A percentile compares a stretch with the other conserved stretches of the same genome.
Conservation (phyloP, 805 yeast genomes). For the Dipodascus albidus region DNA sequence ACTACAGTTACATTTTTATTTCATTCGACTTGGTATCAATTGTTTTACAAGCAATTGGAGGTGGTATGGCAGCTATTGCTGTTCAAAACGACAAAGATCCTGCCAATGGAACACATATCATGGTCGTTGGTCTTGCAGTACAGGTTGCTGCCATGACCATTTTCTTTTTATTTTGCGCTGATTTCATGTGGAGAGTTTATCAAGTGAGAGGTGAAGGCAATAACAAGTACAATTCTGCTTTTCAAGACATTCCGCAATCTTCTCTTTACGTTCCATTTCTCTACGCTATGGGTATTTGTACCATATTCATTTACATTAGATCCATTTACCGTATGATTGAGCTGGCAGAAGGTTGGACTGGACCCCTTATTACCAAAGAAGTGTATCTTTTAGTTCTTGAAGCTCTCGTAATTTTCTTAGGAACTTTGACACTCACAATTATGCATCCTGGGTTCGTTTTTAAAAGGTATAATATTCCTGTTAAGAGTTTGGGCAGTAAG, state of each 20-base stretch:
- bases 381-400: slow-evolving; percentile 48
- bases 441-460: slow-evolving; percentile 50
- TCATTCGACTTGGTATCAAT: slow-evolving; percentile 53
- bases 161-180: slow-evolving; percentile 40
- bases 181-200: slow-evolving; percentile 25
- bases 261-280: slow-evolving; percentile 6
- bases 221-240: slow-evolving; percentile 5
- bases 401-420: slow-evolving; percentile 47
- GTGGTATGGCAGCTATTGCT: slow-evolving; percentile 53
- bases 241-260: slow-evolving; percentile 6
- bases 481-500: background rate
- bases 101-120: slow-evolving; percentile 43
- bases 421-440: slow-evolving; percentile 35
- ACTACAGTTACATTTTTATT: slow-evolving; percentile 54
- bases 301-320: slow-evolving; percentile 25
- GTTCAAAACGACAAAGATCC: slow-evolving; percentile 25
- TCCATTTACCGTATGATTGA: slow-evolving; percentile 68
- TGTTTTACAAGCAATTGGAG: slow-evolving; percentile 64
- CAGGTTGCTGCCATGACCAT: slow-evolving; percentile 62
- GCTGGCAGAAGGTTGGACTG: slow-evolving; percentile 61
- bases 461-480: background rate
- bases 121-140: slow-evolving; percentile 69
- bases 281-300: slow-evolving; percentile 10
- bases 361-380: slow-evolving; percentile 52
- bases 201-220: background rate